Conservation (phyloP, 192 early-diverging fungal species). For the Coemansia sp. region DNA sequence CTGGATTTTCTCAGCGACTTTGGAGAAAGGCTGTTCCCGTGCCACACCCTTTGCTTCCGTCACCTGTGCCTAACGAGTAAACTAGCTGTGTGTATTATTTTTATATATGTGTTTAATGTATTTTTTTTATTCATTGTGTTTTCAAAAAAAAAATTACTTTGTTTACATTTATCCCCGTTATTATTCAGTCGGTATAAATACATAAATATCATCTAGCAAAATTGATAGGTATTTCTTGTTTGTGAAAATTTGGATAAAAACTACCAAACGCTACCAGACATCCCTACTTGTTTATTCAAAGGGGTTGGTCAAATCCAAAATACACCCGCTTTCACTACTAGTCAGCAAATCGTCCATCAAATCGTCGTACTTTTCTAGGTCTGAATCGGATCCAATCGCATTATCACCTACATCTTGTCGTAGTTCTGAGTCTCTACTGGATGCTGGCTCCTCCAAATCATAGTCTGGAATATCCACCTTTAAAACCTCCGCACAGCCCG, state of each 20-base stretch:
- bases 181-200: background rate
- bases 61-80: constrained; percentile 4
- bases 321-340: background rate
- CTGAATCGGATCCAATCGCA: background rate
- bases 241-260: background rate
- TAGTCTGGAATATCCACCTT: background rate
- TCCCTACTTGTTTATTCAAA: no score
- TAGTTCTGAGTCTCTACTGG: background rate
- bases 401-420: background rate
- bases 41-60: background rate
- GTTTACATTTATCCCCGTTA: background rate
- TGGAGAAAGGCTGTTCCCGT: background rate
- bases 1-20: background rate
- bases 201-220: no score
- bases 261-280: no score
- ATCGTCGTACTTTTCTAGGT: constrained; percentile 9
- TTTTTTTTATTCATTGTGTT: no score
- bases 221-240: background rate
- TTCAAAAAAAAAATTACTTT: background rate
- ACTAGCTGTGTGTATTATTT: background rate
- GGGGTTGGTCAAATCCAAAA: no score
- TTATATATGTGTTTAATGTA: background rate
- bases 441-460: no score
- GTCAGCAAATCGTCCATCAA: constrained; percentile 7
- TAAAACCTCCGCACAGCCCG: no score